A percentile compares a stretch with the other conserved stretches of the same genome.
Evolutionary conservation across 139 green algal genomes (phyloP).

Genomic region (Tetraselmis striata): DNA sequence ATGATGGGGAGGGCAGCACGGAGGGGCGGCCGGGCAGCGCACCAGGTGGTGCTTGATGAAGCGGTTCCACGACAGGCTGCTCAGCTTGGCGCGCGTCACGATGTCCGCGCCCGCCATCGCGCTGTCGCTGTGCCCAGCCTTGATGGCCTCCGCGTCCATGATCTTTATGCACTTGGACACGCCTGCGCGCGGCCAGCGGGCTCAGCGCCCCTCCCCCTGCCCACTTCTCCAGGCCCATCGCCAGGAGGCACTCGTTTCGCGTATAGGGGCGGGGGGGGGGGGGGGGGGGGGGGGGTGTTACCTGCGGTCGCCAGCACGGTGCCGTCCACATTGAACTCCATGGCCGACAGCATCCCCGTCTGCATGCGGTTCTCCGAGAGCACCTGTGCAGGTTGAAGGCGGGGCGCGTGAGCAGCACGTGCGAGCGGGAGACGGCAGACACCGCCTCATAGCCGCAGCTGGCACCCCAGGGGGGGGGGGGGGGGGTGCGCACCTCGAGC

Average conservation of each 20-base stretch:
- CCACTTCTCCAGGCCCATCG: too few species aligned
- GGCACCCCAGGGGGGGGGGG: background rate
- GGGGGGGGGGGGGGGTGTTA: too few species aligned
- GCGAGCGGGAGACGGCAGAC: background rate
- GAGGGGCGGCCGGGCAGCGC: background rate
- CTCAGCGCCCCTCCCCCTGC: too few species aligned
- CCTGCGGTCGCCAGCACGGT: slow-evolving; percentile 2
- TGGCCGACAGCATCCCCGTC: background rate
- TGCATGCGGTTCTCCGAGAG: background rate
- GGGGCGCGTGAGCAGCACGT: too few species aligned
- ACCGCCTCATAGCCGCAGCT: background rate
- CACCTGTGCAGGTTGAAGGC: too few species aligned
- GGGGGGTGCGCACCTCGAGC: background rate
- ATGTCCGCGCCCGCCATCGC: background rate
- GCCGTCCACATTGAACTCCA: background rate
- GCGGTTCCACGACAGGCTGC: slow-evolving; percentile 1
- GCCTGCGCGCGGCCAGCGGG: too few species aligned
- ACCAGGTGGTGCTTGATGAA: slow-evolving; percentile 1
- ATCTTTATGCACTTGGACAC: slow-evolving; percentile 5
- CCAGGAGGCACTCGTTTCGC: too few species aligned
- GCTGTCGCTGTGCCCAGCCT: background rate
- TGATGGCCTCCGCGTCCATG: background rate
- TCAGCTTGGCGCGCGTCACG: slow-evolving; percentile 3
- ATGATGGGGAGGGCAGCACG: too few species aligned
- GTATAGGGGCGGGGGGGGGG: too few species aligned